Evolutionary conservation across 1,139 yeast species (phyloP), one percentile per base, ranked within the genome.

Genomic region (Yamadazyma atlantica): DNA sequence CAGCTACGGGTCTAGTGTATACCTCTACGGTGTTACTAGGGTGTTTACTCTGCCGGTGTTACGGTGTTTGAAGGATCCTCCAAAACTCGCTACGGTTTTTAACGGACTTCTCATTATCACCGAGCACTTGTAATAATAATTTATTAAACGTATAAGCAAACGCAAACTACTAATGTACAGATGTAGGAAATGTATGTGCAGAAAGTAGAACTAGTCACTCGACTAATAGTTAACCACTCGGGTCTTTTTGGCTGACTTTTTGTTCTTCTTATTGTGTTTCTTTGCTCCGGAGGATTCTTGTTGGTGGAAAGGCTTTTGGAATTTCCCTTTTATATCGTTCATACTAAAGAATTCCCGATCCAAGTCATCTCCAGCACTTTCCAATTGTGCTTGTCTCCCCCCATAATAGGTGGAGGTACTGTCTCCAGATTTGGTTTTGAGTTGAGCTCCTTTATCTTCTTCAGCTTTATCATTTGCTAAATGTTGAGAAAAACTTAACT

Each of bases 261-360:
- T 85, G 53, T 81, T 81, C 64, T 81, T 83, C 67, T 89, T 88
- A 56, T 80, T 77, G 58, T 86, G 94, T 62, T 86, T 87, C 72
- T 87, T 88, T 22, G 66, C 66, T 19, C 56, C 55, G 15, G 51
- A 62, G 4, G 53, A 64, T 35, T 47, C 57, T 37, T 62, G 69
- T 53, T 74, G 73, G 57, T 89, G 96, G 73, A 87, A 87, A 8
- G 97, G 96, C 18, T 75, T 68, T 30, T 71, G 69, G 41, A 83
- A 55, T 42, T 75, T 78, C 3, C 95, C 95, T 45, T 73, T 72
- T 3, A 83, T 79, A 19, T 64, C 66, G 42, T 74, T 75, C 80
- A 82, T 75, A 41, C 75, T 73, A 69, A 90, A 90, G 54, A 90
- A 90, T 46, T 88, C 96, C 33, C 78, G 73, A 58, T 89, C 97